These are phyloP conservation scores for Epichloe coenophiala DNA, from an alignment of 2,329 filamentous ascomycete species.

Conservation along the genomic window DNA sequence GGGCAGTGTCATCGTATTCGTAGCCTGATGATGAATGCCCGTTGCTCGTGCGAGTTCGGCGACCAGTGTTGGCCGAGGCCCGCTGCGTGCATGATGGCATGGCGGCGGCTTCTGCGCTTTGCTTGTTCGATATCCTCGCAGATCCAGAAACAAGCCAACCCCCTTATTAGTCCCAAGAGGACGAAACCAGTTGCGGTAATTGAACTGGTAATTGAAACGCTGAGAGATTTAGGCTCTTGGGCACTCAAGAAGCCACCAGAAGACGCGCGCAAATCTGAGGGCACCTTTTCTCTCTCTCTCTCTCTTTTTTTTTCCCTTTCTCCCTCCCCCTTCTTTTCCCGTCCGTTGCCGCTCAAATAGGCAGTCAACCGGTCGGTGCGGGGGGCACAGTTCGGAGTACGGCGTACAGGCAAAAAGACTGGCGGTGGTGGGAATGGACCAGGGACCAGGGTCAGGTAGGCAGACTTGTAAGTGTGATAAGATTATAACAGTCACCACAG, in stretches of 20 bases:
- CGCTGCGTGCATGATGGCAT: conserved; percentile 8
- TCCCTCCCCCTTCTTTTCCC: background rate
- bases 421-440: background rate
- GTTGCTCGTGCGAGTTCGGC: conserved; percentile 4
- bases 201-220: background rate
- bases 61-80: conserved; percentile 9
- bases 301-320: too few relatives aligned
- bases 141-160: background rate
- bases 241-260: background rate
- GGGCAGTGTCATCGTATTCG: conserved; percentile 9
- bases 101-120: background rate
- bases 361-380: background rate
- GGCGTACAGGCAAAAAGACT: background rate
- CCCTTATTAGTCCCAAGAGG: background rate
- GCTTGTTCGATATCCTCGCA: background rate
- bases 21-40: conserved; percentile 1
- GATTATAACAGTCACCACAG: background rate
- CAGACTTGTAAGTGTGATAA: background rate
- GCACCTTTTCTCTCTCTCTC: background rate
- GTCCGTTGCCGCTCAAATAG: background rate
- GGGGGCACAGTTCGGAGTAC: background rate
- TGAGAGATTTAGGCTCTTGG: background rate
- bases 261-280: background rate
- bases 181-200: background rate
- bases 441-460: background rate